Base-by-base conservation (phyloP, 2,329 filamentous ascomycete genomes). In the Chalaropsis thielavioides region DNA sequence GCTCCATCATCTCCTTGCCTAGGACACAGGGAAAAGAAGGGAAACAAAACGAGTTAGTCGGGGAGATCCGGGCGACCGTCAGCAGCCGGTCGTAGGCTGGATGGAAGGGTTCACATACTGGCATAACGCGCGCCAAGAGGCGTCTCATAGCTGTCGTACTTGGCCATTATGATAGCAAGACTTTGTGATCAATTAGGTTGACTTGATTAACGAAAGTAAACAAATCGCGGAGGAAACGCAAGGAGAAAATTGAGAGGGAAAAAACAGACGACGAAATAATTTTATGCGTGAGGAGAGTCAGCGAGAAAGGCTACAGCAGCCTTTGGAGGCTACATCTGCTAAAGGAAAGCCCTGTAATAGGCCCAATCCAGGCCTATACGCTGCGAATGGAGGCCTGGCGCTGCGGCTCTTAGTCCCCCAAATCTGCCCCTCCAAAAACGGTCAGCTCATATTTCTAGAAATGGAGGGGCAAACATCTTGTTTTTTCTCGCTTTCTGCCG, bases 111-210 rank as follows among this genome's bases (percentile, higher is more conserved):
- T 22, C 22, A 51, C 62, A 59, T 61, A 67, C 82, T 88, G 75
- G 85, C 85, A 78, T 94, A 94, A 70, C 90, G 83, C 70, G 80
- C 81, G 69, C 82, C 85, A 70, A 91, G 77, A 41, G 87, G 83
- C 54, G 87, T 90, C 76, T 87, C 81, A 73, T 87, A 75, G 22
- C 67, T 69, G 64, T 74, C 73, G 68, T 69, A 73, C 19, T 69
- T 69, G 43, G 67, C 68, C 67, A 67, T 67, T 60, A 10, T 41
- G 62, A 46, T 19, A 11, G 19, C 38, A 58, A 38, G 31, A 17
- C 24, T 58, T 13, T 35, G 24, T 59, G 19, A 19, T 63, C n/a
- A 27, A 56, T 54, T 43, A 27, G 35, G 44, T 40, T 13, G 49
- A 41, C 24, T 63, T 31, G 41, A 59, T 60, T 43, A 64, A 31